These are phyloP conservation scores for Dalechampia spathulata DNA, from an alignment of 441 rosid species.

Conservation along the genomic window DNA sequence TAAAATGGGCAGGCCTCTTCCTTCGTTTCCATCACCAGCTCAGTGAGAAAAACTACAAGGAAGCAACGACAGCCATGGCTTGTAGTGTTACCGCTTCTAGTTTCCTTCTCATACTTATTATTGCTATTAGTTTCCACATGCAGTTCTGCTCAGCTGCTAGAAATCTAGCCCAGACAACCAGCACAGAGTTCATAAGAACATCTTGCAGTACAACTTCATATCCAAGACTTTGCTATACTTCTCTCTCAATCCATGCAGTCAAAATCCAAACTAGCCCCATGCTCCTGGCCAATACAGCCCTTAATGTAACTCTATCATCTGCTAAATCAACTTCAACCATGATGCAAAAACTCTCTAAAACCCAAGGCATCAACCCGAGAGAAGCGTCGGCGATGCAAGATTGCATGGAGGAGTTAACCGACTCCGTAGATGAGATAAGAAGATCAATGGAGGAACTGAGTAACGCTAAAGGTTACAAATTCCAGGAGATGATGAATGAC, in stretches of 20 bases:
- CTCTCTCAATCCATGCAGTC: constrained; percentile 49
- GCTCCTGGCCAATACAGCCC: constrained; percentile 58
- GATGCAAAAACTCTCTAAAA: constrained; percentile 41
- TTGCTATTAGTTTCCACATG: constrained; percentile 13
- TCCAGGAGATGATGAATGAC: constrained; percentile 33
- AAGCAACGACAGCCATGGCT: too few species aligned
- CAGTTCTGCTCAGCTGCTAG: constrained; percentile 21
- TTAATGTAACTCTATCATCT: constrained; percentile 46
- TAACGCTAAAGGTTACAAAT: constrained; percentile 26
- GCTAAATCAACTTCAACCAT: constrained; percentile 36
- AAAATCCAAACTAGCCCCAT: constrained; percentile 59
- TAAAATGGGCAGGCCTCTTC: too few species aligned
- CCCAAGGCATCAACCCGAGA: constrained; percentile 31
- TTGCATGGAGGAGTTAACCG: constrained; percentile 59
- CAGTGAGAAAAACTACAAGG: too few species aligned
- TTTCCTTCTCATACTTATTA: constrained; percentile 10
- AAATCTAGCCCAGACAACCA: constrained; percentile 15
- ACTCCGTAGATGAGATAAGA: constrained; percentile 44
- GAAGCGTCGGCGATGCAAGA: constrained; percentile 55
- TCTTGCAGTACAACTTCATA: constrained; percentile 55
- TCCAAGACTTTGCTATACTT: constrained; percentile 51
- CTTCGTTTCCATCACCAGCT: too few species aligned
- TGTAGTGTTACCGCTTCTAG: too few species aligned
- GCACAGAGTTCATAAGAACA: constrained; percentile 51
- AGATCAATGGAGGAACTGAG: constrained; percentile 54